Evolutionary conservation across 331 rosid genomes (phyloP), one percentile per base, ranked within the genome.

Genomic region (Prunus yedoensis): DNA sequence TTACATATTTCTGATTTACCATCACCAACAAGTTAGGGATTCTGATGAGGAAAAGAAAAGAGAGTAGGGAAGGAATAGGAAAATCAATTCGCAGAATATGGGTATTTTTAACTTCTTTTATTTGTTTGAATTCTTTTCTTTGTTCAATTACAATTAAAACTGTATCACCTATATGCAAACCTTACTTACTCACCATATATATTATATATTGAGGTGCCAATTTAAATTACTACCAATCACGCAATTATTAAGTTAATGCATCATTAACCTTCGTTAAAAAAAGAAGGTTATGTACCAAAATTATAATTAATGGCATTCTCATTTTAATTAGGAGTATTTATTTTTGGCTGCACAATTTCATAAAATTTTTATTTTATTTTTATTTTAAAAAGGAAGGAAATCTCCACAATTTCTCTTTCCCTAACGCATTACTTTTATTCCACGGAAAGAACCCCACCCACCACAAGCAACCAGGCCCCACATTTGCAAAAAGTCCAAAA

Each of bases 401-500:
- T 59, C 13, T 68, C 61, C 72, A 4, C 43, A 28, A 32, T 10
- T 35, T 16, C 5, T 32, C 57, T 1, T 20, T 32, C 35, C 35
- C 35, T 32, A 32, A 15, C 47, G 35, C 58, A 66, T 80, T 60
- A 38, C 83, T 52, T 69, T 80, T 75, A 52, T 80, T 75, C 80
- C 76, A 61, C 72, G 73, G 21, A 43, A 80, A 50, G 80, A 80
- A 68, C 77, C 75, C 76, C 80, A 68, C 76, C 72, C 70, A 67
- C 79, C 25, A 28, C 41, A 23, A 13, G 25, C 35, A 45, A 3
- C 13, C 0, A 20, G 78, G 58, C 18, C 83, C 72, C 83, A 51
- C 8, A 11, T 9, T 15, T 14, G 8, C n/a, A 1, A 4, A 68
- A 80, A 27, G 83, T 80, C 73, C 78, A 32, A 6, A 74, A 51